These are phyloP conservation scores for Lojkania enalia DNA, from an alignment of 2,329 filamentous ascomycete species.

Conservation along the genomic window DNA sequence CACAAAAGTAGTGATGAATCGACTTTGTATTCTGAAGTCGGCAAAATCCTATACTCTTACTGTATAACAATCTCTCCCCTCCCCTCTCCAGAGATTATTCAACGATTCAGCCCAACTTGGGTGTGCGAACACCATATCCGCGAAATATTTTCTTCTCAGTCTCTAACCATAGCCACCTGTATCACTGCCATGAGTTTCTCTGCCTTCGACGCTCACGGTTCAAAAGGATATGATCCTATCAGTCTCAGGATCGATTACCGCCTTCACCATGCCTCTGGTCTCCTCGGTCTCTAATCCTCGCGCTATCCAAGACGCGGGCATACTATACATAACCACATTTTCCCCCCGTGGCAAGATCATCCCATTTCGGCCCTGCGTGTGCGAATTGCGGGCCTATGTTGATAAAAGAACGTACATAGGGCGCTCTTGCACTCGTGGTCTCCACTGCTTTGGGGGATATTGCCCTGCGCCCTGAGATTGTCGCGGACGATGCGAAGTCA, in stretches of 20 bases:
- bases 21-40: no score
- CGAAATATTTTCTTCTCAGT: slow-evolving; percentile 56
- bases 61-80: slow-evolving; percentile 11
- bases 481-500: slow-evolving; percentile 57
- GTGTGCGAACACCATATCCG: slow-evolving; percentile 48
- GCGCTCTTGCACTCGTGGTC: slow-evolving; percentile 19
- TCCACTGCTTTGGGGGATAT: background rate
- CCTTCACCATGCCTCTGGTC: slow-evolving; percentile 58
- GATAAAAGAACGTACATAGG: slow-evolving; percentile 49
- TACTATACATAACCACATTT: slow-evolving; percentile 24
- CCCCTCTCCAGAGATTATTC: slow-evolving; percentile 22
- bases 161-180: slow-evolving; percentile 41
- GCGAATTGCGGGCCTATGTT: slow-evolving; percentile 55
- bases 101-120: slow-evolving; percentile 54
- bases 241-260: slow-evolving; percentile 52
- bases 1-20: no score
- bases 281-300: slow-evolving; percentile 57
- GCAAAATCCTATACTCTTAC: no score
- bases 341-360: slow-evolving; percentile 35
- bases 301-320: slow-evolving; percentile 58
- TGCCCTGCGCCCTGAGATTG: slow-evolving; percentile 54
- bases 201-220: slow-evolving; percentile 56
- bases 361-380: slow-evolving; percentile 55
- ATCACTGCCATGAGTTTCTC: slow-evolving; percentile 59
- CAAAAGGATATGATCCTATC: slow-evolving; percentile 58